Conservation (phyloP, 495 filamentous ascomycete species). For the Coniosporium apollinis region DNA sequence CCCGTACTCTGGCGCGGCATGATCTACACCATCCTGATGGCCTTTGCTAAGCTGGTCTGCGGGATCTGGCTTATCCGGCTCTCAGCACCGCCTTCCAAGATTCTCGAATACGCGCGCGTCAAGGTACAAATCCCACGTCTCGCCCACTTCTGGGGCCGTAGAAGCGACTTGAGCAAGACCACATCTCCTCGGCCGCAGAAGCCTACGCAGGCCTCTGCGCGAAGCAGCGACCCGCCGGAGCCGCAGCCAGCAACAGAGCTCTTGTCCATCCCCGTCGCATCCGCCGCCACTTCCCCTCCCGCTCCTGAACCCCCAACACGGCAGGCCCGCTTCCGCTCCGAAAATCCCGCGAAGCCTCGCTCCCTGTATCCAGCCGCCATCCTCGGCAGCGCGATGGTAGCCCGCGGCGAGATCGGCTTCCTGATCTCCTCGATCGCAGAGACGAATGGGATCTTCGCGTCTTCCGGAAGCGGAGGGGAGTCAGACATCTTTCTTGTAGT, state of each 20-base stretch:
- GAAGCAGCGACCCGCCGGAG: no score
- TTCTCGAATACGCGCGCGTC: neutral
- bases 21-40: slow-evolving; percentile 56
- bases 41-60: slow-evolving; percentile 42
- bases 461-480: slow-evolving; percentile 1
- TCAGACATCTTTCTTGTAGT: slow-evolving; percentile 44
- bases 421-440: slow-evolving; percentile 56
- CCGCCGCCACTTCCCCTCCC: neutral
- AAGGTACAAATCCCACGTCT: slow-evolving; percentile 4
- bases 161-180: no score
- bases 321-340: slow-evolving; percentile 3
- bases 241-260: no score
- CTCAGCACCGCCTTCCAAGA: slow-evolving; percentile 5
- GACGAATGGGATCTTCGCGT: slow-evolving; percentile 36
- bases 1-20: slow-evolving; percentile 53
- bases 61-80: slow-evolving; percentile 48
- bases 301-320: neutral
- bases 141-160: slow-evolving; percentile 13
- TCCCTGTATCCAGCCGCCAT: slow-evolving; percentile 45
- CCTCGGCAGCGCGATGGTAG: slow-evolving; percentile 48
- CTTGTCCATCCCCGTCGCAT: no score
- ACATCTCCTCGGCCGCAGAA: no score
- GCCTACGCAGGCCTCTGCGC: no score
- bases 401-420: slow-evolving; percentile 66
- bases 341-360: slow-evolving; percentile 31